Evolutionary conservation across 345 rosid species (phyloP).

Genomic region (Anastatica hierochuntica): DNA sequence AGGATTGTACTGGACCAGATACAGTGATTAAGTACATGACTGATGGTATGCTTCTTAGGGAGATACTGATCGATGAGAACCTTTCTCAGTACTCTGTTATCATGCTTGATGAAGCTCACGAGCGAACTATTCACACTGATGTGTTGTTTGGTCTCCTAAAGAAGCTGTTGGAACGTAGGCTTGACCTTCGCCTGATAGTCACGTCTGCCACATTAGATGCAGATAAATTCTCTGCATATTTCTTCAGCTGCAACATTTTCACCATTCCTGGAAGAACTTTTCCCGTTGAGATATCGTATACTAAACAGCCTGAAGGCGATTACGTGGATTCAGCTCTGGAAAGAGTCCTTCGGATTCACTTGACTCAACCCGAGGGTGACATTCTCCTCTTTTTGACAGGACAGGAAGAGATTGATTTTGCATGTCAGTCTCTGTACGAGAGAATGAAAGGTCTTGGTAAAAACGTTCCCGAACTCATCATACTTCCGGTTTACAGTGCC

Average conservation of each 20-base stretch:
- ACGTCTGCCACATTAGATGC: slow-evolving; percentile 82
- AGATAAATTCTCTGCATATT: slow-evolving; percentile 70
- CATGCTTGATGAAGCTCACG: slow-evolving; percentile 88
- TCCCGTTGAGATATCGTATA: slow-evolving; percentile 69
- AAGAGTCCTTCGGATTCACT: slow-evolving; percentile 67
- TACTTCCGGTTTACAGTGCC: slow-evolving; percentile 75
- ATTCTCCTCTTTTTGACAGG: slow-evolving; percentile 75
- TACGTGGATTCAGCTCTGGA: slow-evolving; percentile 68
- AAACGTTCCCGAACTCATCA: slow-evolving; percentile 66
- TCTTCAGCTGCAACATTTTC: slow-evolving; percentile 68
- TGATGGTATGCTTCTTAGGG: slow-evolving; percentile 77
- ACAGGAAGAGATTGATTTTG: slow-evolving; percentile 78
- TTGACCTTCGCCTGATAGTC: slow-evolving; percentile 66
- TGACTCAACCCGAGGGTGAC: slow-evolving; percentile 84
- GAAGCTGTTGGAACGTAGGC: slow-evolving; percentile 55
- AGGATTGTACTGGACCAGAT: slow-evolving; percentile 82
- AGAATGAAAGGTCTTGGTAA: slow-evolving; percentile 70
- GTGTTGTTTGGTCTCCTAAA: slow-evolving; percentile 75
- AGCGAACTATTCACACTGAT: slow-evolving; percentile 79
- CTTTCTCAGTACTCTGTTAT: slow-evolving; percentile 71
- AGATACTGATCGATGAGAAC: slow-evolving; percentile 53
- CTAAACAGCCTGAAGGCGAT: slow-evolving; percentile 73
- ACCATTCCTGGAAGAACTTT: slow-evolving; percentile 80
- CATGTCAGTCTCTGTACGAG: slow-evolving; percentile 61
- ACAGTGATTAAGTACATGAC: slow-evolving; percentile 87